Evolutionary conservation across 2,329 filamentous ascomycete species (phyloP).

Genomic region (Corniculantispora saksenae): DNA sequence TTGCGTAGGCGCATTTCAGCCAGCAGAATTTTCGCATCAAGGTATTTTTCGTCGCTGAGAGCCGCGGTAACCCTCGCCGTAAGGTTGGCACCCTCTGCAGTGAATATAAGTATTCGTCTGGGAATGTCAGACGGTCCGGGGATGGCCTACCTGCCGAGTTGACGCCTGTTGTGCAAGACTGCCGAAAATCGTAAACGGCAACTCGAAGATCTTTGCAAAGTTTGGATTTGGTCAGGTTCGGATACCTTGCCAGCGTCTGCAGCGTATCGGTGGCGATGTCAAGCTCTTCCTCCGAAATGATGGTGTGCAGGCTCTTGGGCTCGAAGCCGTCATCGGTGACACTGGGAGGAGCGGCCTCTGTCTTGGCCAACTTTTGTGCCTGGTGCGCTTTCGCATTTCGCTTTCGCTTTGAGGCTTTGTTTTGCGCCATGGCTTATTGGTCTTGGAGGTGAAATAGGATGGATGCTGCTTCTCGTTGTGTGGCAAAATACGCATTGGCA

Average conservation of each 20-base stretch:
- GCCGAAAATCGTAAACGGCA: constrained; percentile 68
- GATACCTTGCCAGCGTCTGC: constrained; percentile 57
- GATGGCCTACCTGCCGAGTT: constrained; percentile 52
- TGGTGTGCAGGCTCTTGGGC: constrained; percentile 51
- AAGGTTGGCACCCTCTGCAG: constrained; percentile 57
- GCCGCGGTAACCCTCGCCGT: constrained; percentile 68
- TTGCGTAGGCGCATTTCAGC: constrained; percentile 70
- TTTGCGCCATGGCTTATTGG: constrained; percentile 41
- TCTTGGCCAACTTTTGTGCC: constrained; percentile 42
- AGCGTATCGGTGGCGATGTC: constrained; percentile 69
- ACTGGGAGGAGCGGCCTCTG: constrained; percentile 38
- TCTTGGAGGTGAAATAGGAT: background rate
- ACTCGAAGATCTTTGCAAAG: constrained; percentile 65
- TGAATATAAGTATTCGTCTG: constrained; percentile 17
- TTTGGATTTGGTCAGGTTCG: constrained; percentile 66
- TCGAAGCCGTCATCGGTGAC: constrained; percentile 37
- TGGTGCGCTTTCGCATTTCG: constrained; percentile 37
- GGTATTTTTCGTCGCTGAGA: constrained; percentile 64
- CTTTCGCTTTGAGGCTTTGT: constrained; percentile 49
- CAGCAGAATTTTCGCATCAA: constrained; percentile 64
- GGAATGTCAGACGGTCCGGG: background rate
- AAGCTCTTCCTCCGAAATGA: constrained; percentile 65
- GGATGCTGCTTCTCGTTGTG: background rate
- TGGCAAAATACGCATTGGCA: background rate
- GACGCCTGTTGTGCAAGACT: constrained; percentile 67